Percentiles rank a stretch among this genome's conserved stretches.
Conservation (phyloP, 2,329 filamentous ascomycete genomes). For the Diaporthe nobilis region DNA sequence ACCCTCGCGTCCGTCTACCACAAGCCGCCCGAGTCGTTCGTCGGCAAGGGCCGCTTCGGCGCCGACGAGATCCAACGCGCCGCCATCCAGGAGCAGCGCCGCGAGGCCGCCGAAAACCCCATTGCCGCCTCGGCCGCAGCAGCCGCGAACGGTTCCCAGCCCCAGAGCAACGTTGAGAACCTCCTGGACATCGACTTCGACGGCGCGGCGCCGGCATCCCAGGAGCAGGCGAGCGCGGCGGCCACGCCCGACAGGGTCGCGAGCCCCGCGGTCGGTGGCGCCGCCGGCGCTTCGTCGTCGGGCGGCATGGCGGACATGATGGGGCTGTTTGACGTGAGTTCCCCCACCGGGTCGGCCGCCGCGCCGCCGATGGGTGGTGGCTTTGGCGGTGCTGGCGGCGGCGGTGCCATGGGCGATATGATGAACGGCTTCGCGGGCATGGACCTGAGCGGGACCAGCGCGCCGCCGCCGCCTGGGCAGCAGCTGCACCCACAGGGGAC, state of each 20-base stretch:
- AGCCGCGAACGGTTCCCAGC: constrained; percentile 62
- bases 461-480: constrained; percentile 75
- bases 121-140: constrained; percentile 87
- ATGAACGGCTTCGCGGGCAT: constrained; percentile 90
- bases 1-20: constrained; percentile 98
- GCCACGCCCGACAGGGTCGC: constrained; percentile 79
- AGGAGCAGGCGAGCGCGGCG: constrained; percentile 68
- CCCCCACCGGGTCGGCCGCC: constrained; percentile 59
- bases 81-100: constrained; percentile 94
- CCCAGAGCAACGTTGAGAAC: constrained; percentile 90
- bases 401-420: constrained; percentile 81
- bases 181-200: constrained; percentile 79
- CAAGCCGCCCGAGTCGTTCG: constrained; percentile 97
- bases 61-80: constrained; percentile 95
- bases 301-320: constrained; percentile 75
- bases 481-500: constrained; percentile 62
- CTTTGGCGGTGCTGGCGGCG: neutral
- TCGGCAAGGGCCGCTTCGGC: constrained; percentile 93
- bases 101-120: constrained; percentile 93
- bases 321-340: constrained; percentile 74
- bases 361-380: constrained; percentile 42
- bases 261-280: constrained; percentile 64
- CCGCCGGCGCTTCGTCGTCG: constrained; percentile 54
- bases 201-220: constrained; percentile 89
- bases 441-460: constrained; percentile 76